Evolutionary conservation across 225 moss, liverwort and hornwort genomes (phyloP), one percentile per base, ranked within the genome.

Genomic region (Polytrichum formosum): DNA sequence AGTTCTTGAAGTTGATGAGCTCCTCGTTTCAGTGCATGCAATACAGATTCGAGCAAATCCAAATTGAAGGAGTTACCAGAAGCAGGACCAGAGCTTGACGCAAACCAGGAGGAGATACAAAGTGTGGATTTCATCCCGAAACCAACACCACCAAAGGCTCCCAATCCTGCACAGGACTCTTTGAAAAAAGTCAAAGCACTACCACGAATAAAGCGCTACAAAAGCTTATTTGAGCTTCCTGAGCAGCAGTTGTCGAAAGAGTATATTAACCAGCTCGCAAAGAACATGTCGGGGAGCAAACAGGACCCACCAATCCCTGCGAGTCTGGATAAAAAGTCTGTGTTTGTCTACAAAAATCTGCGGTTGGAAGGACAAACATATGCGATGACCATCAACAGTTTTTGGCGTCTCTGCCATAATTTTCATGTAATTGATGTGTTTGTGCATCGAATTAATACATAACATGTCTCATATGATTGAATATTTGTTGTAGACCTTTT

Each of bases 341-440:
- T 69, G 68, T 72, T 71, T 55, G 82, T 82, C 22, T 28, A 70
- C 30, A 65, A 71, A 0, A 76, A 72, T 26, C 35, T 83, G 25
- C 70, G 78, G 63, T 68, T 76, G 0, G 78, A 86, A 75, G 86
- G 86, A 33, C 80, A 86, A 76, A 9, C 80, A 33, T 83, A 71
- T 63, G 76, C 83, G 4, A 86, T 86, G 80, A 70, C 30, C 2
- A 28, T 83, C 0, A 75, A 83, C 16, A 80, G 69, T 28, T 83
- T 83, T 83, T 86, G 83, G 86, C 63, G 26, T 31, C 55, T 86
- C 4, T 86, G 86, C 61, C 82, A 75, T 54, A 69, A 78, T 73
- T 75, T 83, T 46, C 73, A 83, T 53, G 86, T 86, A 82, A 46
- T 46, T 61, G 26, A 35, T 35, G 35, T 35, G 35, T 2, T 35